A percentile compares a stretch with the other conserved stretches of the same genome.
Evolutionary conservation across 305 asterid genomes (phyloP).

Genomic region (Withania somnifera): DNA sequence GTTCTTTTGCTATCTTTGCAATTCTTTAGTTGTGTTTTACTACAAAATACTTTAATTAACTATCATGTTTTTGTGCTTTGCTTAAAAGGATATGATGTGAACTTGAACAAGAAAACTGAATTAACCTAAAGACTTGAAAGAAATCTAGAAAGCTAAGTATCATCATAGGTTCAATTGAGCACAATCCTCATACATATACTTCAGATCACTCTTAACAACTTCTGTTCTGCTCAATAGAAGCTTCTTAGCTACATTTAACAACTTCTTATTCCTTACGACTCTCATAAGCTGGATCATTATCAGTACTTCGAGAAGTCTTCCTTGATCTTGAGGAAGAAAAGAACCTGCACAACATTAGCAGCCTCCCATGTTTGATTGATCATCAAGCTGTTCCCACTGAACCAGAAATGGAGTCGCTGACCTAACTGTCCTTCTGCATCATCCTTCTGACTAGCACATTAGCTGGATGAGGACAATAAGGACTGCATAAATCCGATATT

Average conservation of each 20-base stretch:
- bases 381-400: neutral
- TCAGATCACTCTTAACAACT: neutral
- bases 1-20: neutral
- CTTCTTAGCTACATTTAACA: no score
- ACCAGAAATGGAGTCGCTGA: neutral
- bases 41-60: neutral
- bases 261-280: neutral
- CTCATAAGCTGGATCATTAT: neutral
- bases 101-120: neutral
- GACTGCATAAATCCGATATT: neutral
- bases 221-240: no score
- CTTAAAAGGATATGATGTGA: neutral
- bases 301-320: neutral
- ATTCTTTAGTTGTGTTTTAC: neutral
- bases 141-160: neutral
- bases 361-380: neutral
- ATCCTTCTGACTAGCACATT: neutral
- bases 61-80: neutral
- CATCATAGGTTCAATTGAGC: neutral
- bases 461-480: neutral
- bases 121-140: neutral
- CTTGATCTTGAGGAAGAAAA: neutral
- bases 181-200: neutral
- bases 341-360: neutral
- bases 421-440: neutral